Base-by-base conservation (phyloP, 805 yeast species). In the Saccharomycopsis oosterbeekiorum region DNA sequence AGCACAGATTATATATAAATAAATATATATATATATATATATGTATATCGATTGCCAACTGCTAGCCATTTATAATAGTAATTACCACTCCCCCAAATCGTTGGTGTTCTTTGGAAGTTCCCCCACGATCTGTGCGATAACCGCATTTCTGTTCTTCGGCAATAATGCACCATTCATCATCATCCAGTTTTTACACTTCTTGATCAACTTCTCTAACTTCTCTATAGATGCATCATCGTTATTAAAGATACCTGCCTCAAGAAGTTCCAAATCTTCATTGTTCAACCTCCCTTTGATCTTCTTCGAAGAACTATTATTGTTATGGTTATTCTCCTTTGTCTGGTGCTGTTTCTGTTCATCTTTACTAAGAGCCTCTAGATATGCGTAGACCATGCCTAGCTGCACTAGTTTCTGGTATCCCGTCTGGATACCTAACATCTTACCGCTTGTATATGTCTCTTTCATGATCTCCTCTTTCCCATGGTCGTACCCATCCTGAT, bases 401-500 rank as follows among this genome's bases (percentile, higher is more conserved):
- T 59, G 50, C 10, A 63, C 19, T 17, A 61, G 17, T 41, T 64
- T 36, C 51, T 63, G 65, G 56, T 59, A 63, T 12, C 64, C 65
- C 6, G 65, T 63, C 29, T 63, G 65, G n/a, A 63, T 63, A 12
- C 65, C 65, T 21, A 63, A 37, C 62, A 60, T 58, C 58, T 63
- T 61, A 1, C 65, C 65, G 1, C 62, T 51, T 12, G 36, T 51
- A n/a, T n/a, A n/a, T 34, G 65, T 63, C 29, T 61, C 64, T 12
- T 17, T 17, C 17, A 58, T 36, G 3, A 57, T 42, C 24, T 63
- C 65, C 15, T 50, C 8, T 36, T 57, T 59, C 9, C 65, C 65
- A 47, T 61, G 40, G 4, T 61, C 51, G 34, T 41, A 63, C n/a
- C 65, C 65, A 17, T 63, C 62, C 12, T 61, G 39, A 17, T 63